A percentile compares a stretch with the other conserved stretches of the same genome.
Conservation (phyloP, 1,284 basidiomycete genomes). For the Quambalaria eucalypti region DNA sequence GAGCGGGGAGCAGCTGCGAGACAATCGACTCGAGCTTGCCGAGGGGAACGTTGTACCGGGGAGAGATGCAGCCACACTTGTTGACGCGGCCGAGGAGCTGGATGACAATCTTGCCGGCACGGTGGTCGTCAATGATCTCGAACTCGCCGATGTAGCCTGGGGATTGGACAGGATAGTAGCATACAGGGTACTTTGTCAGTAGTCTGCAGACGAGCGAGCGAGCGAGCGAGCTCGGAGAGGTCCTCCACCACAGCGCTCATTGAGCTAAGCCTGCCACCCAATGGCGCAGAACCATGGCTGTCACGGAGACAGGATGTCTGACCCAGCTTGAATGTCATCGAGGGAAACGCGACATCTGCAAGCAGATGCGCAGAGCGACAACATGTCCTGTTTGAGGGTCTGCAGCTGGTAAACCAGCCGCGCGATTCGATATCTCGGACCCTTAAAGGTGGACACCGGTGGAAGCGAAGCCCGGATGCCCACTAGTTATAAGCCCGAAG, state of each 20-base stretch:
- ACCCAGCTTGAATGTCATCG: no score
- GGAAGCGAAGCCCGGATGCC: constrained; percentile 26
- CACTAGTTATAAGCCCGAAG: constrained; percentile 47
- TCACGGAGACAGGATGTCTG: no score
- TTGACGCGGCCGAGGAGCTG: constrained; percentile 97
- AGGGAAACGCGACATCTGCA: no score
- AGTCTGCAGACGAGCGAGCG: no score
- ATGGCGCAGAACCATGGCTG: constrained; percentile 26
- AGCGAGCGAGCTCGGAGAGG: no score
- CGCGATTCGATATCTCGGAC: constrained; percentile 36
- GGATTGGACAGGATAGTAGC: no score
- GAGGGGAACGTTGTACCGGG: constrained; percentile 92
- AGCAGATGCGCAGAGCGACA: no score
- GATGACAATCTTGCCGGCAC: constrained; percentile 94
- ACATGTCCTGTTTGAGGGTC: no score
- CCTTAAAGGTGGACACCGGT: constrained; percentile 44
- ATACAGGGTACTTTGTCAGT: no score
- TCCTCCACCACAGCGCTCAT: no score
- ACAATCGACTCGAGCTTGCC: constrained; percentile 81
- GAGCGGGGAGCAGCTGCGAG: constrained; percentile 49
- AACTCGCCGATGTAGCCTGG: constrained; percentile 99
- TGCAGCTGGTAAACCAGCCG: no score
- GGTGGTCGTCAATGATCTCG: constrained; percentile 98
- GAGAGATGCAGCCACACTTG: constrained; percentile 95
- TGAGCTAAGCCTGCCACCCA: constrained; percentile 18